Evolutionary conservation across 352 stramenopile species (phyloP), one percentile per base, ranked within the genome.

Genomic region (Phytophthora europaea): DNA sequence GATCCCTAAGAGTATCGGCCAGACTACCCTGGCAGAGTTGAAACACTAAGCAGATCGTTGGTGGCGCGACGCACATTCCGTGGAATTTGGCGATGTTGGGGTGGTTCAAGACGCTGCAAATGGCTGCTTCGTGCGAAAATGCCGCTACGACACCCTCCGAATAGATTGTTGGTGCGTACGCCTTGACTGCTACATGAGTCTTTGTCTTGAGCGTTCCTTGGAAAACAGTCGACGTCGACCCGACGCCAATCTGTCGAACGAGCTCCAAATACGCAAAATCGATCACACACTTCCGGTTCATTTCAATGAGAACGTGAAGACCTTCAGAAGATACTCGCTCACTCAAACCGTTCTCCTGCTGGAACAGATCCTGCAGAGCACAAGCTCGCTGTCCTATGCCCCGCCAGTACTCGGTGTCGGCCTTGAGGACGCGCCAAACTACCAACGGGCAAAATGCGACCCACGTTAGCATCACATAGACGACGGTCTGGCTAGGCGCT

Each of bases 251-350:
- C 26, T 72, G 70, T 3, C 61, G 57, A 20, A 70, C 53, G n/a
- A 89, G 52, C 9, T 83, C 67, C 31, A 89, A 51, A 50, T 86
- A 84, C 7, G 80, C 80, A 61, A 90, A 90, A 43, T 90, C 82
- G 28, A 90, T 85, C 38, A 90, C 68, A 55, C 76, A 72, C 34
- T 86, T 88, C 9, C 78, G 78, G 28, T 89, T 81, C 74, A 85
- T 79, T 50, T 88, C 81, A 54, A 89, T 88, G 15, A 88, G 61
- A 12, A 83, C 50, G 48, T 90, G 80, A 0, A 90, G 65, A 23
- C 75, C 80, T 47, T 85, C 43, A 6, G 78, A 79, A 0, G 80
- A 87, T 1, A 85, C 53, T 0, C 73, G 69, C 23, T 88, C 82
- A 10, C 75, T 69, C 3, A 84, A 48, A 5, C 54, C 57, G 45